Base-by-base conservation (phyloP, 768 basidiomycete species). In the Mrakia frigida region DNA sequence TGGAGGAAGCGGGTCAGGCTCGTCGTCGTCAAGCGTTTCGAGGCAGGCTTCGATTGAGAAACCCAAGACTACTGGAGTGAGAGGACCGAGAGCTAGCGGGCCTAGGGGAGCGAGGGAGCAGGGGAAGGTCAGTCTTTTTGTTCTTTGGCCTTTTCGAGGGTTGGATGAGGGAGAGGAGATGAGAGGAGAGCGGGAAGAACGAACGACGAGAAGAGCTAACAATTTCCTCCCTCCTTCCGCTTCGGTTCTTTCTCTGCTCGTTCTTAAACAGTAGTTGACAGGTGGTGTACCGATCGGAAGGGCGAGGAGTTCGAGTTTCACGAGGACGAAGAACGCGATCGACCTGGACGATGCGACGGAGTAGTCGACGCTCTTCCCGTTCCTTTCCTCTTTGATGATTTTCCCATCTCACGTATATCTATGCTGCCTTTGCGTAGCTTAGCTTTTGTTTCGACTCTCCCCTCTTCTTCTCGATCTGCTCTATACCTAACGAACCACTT, bases 51-150 rank as follows among this genome's bases (percentile, higher is more conserved):
- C 70, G 35, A 39, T 9, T 10, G 33, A 59, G 52, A 28, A 35
- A 13, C 13, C 35, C 35, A 39, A 39, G 65, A 39, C 23, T 7
- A 68, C 39, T 9, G 65, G 65, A n/a, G 39, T 72, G 2, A n/a
- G 71, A 39, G 71, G 71, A 18, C 71, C 71, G 52, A 59, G 71
- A 52, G 52, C 52, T 7, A 60, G 53, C 23, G 71, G 71, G 18
- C 71, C 71, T n/a, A 59, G 71, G n/a, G 71, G 71, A 23, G 71
- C 71, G 18, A 72, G 71, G 52, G 71, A 72, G 37, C 65, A 9
- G 11, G 59, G 59, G 16, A 63, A 63, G 61, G 61, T 63, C 61
- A 63, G 61, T 63, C 11, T 0, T 63, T 18, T 33, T 11, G 16
- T 16, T 33, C 33, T 33, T 37, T 33, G 5, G 52, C 16, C 2